Conservation (phyloP, 805 yeast species). For the Metschnikowia proteae region DNA sequence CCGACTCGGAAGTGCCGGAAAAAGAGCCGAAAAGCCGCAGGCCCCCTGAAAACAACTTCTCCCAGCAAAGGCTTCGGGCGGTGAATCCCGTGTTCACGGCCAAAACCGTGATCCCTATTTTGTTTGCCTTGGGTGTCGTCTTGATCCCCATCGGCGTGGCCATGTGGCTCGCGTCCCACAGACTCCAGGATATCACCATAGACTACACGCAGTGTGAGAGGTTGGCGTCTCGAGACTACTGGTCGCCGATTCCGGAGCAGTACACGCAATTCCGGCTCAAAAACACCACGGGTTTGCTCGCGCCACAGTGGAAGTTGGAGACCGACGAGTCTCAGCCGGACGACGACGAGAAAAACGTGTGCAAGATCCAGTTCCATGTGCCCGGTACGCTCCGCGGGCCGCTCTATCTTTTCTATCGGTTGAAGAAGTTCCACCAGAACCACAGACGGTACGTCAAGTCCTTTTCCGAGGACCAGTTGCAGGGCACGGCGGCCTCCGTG, state of each 20-base stretch:
- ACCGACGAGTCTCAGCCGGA: slow-evolving; percentile 42
- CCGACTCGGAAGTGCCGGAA: slow-evolving; percentile 31
- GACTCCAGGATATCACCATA: slow-evolving; percentile 37
- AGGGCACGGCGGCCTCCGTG: slow-evolving; percentile 37
- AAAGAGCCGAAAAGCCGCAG: slow-evolving; percentile 50
- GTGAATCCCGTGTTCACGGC: slow-evolving; percentile 45
- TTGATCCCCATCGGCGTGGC: slow-evolving; percentile 45
- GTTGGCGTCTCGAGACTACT: slow-evolving; percentile 29
- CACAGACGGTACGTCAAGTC: slow-evolving; percentile 44
- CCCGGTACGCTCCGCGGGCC: slow-evolving; percentile 35
- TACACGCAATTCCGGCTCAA: slow-evolving; percentile 38
- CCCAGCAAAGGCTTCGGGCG: slow-evolving; percentile 54
- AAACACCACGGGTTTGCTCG: slow-evolving; percentile 14
- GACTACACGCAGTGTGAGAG: slow-evolving; percentile 41
- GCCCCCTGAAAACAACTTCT: slow-evolving; percentile 60
- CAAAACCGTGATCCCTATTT: slow-evolving; percentile 38
- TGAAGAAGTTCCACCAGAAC: slow-evolving; percentile 40
- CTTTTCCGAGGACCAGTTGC: slow-evolving; percentile 41
- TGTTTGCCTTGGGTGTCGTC: slow-evolving; percentile 35
- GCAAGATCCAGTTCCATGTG: slow-evolving; percentile 38
- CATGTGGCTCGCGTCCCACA: slow-evolving; percentile 43
- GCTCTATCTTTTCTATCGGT: slow-evolving; percentile 39
- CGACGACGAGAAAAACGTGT: slow-evolving; percentile 48
- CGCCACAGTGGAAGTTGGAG: slow-evolving; percentile 36
- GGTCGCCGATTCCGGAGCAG: slow-evolving; percentile 37